Evolutionary conservation across 345 rosid genomes (phyloP), one percentile per base, ranked within the genome.

Genomic region (Conringia planisiliqua): DNA sequence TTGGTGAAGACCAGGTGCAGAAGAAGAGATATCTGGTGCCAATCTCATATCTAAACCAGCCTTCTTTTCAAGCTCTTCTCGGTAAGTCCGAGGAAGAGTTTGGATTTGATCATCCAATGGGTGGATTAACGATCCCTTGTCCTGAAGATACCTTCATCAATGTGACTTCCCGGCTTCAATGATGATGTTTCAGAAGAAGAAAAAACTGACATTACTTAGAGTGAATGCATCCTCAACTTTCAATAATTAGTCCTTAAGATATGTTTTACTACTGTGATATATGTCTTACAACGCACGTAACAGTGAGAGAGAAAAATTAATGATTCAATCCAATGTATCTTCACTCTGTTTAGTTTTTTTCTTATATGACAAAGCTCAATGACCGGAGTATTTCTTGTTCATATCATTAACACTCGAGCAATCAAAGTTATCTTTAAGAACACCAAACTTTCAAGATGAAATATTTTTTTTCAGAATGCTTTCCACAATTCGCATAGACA

Each of bases 91-190:
- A 83, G 42, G 86, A 89, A 69, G 86, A 86, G 62, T 82, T 79
- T 9, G 85, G 87, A 0, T 79, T 71, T 6, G 68, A 84, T 43
- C 87, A 84, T 81, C 85, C 85, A 3, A 86, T 57, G 74, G 86
- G 88, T 0, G 86, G 85, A 14, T 62, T 87, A n/a, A 87, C 78
- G 4, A 78, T 89, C 39, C 91, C 84, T 8, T 84, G 86, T 76
- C 61, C 66, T 10, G 83, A 83, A 75, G 83, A 85, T 5, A 66
- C 62, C 0, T 87, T 86, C 80, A 4, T 78, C 36, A 38, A 38
- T 30, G 59, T 84, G 50, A 83, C 82, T 44, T 83, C 83, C 6
- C 47, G 62, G 44, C 48, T 83, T 8, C 52, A 47, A 6, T 7
- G 74, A 60, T 30, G 70, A 52, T 79, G 11, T 70, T 33, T 17